Percentiles rank a stretch among this genome's conserved stretches.
These are phyloP conservation scores for Eimeria praecox DNA, from an alignment of 169 alveolate species.

Conservation along the genomic window DNA sequence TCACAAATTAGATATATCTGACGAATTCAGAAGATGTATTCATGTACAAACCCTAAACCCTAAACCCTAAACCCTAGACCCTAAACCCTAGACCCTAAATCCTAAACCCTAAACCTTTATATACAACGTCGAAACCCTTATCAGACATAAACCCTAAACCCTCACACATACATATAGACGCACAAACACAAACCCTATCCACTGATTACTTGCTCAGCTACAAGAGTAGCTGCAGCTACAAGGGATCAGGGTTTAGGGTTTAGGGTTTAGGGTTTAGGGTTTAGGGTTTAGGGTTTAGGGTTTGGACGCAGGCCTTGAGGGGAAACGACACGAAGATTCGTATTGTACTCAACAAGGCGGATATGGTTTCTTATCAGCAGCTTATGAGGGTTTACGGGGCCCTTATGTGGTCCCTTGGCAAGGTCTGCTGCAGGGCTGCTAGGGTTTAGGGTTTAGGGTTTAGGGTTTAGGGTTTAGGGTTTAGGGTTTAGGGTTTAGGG, in stretches of 20 bases:
- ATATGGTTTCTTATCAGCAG: conserved; percentile 88
- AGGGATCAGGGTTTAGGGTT: neutral
- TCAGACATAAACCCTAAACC: no score
- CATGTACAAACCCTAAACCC: conserved; percentile 71
- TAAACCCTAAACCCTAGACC: conserved; percentile 39
- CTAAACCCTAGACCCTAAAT: neutral
- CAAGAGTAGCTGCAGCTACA: neutral
- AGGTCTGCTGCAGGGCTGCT: no score
- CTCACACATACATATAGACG: no score
- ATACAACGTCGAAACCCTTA: no score
- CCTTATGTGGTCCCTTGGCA: conserved; percentile 89
- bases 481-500: no score
- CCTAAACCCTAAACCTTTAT: no score
- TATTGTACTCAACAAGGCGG: conserved; percentile 87
- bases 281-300: conserved; percentile 51
- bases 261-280: neutral
- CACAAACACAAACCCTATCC: no score
- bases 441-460: conserved; percentile 44
- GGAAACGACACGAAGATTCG: conserved; percentile 87
- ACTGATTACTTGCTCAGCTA: no score
- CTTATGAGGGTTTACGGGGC: conserved; percentile 92
- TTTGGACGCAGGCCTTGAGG: conserved; percentile 78
- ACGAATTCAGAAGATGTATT: conserved; percentile 89
- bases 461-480: conserved; percentile 33
- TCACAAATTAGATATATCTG: conserved; percentile 91